Evolutionary conservation across 75 land plant genomes (phyloP).

Genomic region (Cryptomeria japonica): DNA sequence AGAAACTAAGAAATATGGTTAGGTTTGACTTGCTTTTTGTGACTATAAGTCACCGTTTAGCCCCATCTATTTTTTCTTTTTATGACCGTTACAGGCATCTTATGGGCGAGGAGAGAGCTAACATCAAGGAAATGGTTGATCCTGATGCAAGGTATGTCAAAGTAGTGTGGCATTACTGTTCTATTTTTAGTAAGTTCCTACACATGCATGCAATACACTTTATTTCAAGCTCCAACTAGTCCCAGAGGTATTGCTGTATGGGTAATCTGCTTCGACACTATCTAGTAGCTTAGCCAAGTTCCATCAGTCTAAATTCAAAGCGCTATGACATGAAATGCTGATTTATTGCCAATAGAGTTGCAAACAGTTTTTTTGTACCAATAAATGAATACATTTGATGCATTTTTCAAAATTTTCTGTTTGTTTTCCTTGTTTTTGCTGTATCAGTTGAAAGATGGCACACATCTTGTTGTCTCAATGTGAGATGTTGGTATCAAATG

Average conservation of each 20-base stretch:
- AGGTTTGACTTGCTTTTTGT: constrained; percentile 36
- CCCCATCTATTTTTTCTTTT: constrained; percentile 44
- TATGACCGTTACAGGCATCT: constrained; percentile 51
- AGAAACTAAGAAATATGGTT: constrained; percentile 31
- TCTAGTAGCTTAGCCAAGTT: too few species aligned
- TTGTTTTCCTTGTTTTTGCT: constrained; percentile 20
- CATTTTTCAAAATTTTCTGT: not conserved
- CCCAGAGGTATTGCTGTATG: too few species aligned
- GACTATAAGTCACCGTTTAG: constrained; percentile 28
- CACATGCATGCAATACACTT: too few species aligned
- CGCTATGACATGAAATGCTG: constrained; percentile 6
- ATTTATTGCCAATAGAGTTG: not conserved
- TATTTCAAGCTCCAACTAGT: too few species aligned
- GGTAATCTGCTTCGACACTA: too few species aligned
- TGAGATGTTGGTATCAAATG: not conserved
- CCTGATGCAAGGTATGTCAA: constrained; percentile 32
- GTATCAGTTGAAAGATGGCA: constrained; percentile 7
- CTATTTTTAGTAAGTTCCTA: too few species aligned
- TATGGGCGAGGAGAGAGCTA: constrained; percentile 21
- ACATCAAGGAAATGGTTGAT: constrained; percentile 20
- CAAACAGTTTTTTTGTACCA: not conserved
- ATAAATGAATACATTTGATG: not conserved
- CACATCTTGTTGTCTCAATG: not conserved
- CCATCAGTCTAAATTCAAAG: constrained; percentile 16
- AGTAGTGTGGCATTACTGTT: not conserved